Base-by-base conservation (phyloP, 768 basidiomycete species). In the Tylopilus sp. region DNA sequence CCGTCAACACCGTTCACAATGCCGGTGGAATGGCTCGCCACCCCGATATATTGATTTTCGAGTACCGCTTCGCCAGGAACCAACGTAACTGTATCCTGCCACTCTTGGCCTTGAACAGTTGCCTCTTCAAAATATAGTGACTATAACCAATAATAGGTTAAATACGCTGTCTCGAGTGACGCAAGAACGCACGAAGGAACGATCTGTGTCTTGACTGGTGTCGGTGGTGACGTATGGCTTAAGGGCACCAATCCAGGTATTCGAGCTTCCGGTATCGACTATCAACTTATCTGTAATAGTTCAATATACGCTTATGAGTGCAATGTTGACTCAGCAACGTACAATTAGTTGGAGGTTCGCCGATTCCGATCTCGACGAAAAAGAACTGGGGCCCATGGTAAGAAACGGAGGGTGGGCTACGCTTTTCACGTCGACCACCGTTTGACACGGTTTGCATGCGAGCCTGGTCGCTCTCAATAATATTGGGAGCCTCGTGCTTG, bases 31-130 rank as follows among this genome's bases (percentile, higher is more conserved):
- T 17, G 28, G 1, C 52, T 38, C 4, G 76, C 74, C 44, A 68
- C 70, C 14, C 74, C 54, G 17, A 77, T 71, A n/a, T 63, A 65
- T 59, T 78, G 76, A 1, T 50, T 28, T 19, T 28, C 9, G n/a
- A 58, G 45, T 13, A 51, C 42, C 45, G 54, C 31, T n/a, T n/a
- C n/a, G 4, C 33, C 37, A 10, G 45, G 28, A 3, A 48, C 26
- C 10, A 54, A 45, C 0, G 48, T 55, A 34, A 58, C 31, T 1
- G 43, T 49, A 36, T 56, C 50, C 5, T n/a, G 48, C 43, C 46
- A 56, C 17, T 50, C 57, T 31, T 58, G 47, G n/a, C 16, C 57
- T 54, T 24, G 41, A 45, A 19, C 56, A 52, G 19, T 1, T 37
- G 42, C 54, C 54, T n/a, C n/a, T n/a, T n/a, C n/a, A n/a, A n/a